Conservation (phyloP, 108 stramenopile genomes). For the Nannochloropsis salina region DNA sequence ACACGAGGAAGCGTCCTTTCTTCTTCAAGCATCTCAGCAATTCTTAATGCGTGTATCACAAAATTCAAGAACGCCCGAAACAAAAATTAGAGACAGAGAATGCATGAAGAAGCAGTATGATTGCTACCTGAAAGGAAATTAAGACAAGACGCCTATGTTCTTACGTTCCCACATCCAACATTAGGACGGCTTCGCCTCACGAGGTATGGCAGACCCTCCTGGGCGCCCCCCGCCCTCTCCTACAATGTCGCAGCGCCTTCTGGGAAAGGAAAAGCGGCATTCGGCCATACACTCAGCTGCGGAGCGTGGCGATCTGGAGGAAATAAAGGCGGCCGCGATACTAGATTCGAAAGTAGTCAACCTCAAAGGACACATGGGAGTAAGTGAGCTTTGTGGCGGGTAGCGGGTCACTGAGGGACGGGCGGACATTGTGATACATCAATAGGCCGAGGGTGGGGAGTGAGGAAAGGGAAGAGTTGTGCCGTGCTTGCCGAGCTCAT, state of each 20-base stretch:
- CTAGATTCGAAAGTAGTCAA: neutral
- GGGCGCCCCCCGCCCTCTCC: neutral
- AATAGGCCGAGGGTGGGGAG: neutral
- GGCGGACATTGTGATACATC: neutral
- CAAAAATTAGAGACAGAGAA: no score
- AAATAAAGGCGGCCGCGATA: neutral
- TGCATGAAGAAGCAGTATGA: no score
- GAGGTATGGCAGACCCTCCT: neutral
- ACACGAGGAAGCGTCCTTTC: no score
- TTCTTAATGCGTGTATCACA: no score
- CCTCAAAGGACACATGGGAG: slow-evolving; percentile 1
- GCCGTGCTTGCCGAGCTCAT: neutral
- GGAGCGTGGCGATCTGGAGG: slow-evolving; percentile 14
- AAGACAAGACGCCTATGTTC: no score
- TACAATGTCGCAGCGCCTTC: neutral
- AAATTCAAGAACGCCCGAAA: no score
- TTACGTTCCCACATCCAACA: no score
- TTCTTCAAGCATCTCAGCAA: no score
- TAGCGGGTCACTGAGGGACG: no score
- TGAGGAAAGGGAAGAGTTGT: neutral
- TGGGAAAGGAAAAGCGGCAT: neutral
- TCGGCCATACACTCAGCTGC: neutral
- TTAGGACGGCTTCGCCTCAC: no score
- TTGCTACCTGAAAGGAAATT: no score
- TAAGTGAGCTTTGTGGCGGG: neutral